Conservation (phyloP, 1,139 yeast genomes). For the Chernovozyma aurita region DNA sequence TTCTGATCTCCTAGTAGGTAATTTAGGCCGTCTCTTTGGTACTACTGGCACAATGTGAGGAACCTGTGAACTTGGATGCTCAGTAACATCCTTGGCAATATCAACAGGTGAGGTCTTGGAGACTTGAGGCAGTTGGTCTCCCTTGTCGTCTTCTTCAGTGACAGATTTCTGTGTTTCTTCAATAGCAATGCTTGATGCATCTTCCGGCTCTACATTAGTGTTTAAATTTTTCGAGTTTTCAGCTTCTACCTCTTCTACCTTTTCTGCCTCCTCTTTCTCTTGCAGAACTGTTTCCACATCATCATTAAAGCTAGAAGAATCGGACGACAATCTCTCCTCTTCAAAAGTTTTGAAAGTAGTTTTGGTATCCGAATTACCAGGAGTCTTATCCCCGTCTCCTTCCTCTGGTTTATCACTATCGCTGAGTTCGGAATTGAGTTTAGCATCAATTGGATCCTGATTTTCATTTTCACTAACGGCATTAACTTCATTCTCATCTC, state of each 20-base stretch:
- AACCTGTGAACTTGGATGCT: neutral
- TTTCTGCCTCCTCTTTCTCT: conserved; percentile 17
- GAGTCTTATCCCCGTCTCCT: conserved; percentile 33
- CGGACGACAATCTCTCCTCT: conserved; percentile 14
- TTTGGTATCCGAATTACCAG: conserved; percentile 31
- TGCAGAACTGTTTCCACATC: conserved; percentile 33
- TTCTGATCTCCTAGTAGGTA: neutral
- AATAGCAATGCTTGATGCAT: neutral
- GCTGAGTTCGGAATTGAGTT: conserved; percentile 1
- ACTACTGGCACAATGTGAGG: conserved; percentile 6
- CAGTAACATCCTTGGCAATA: neutral
- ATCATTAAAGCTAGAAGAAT: conserved; percentile 26
- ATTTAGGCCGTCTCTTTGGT: conserved; percentile 11
- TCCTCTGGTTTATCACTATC: conserved; percentile 1
- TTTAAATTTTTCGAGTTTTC: conserved; percentile 1
- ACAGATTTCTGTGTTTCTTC: neutral
- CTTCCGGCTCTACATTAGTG: neutral
- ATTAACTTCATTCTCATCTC: neutral
- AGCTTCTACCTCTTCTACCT: conserved; percentile 9
- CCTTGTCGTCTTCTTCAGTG: neutral
- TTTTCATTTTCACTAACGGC: neutral
- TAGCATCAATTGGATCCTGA: neutral
- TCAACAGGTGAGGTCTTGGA: neutral
- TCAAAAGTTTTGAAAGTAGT: conserved; percentile 29
- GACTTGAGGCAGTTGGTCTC: neutral